These are phyloP conservation scores for Periconia digitata DNA, from an alignment of 2,329 filamentous ascomycete species.

Conservation along the genomic window DNA sequence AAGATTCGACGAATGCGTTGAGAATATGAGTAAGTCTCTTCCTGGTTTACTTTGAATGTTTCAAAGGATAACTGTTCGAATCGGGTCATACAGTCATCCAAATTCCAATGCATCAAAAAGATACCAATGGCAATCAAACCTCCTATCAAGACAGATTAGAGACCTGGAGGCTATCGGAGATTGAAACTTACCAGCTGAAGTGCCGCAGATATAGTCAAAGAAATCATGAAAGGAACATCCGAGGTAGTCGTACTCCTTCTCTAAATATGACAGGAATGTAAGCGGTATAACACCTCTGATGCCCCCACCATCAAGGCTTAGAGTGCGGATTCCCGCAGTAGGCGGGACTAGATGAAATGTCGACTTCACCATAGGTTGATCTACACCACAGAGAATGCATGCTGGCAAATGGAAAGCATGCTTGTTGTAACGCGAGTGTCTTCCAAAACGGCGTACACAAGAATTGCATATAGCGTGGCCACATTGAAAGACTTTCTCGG, in stretches of 20 bases:
- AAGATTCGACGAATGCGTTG: constrained; percentile 13
- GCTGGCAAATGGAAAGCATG: constrained; percentile 22
- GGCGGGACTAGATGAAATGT: constrained; percentile 29
- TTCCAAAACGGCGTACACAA: constrained; percentile 34
- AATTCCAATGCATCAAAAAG: constrained; percentile 26
- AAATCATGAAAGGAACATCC: constrained; percentile 17
- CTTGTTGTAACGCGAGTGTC: constrained; percentile 12
- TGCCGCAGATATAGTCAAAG: constrained; percentile 32
- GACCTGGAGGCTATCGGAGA: background rate
- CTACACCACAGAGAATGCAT: constrained; percentile 31
- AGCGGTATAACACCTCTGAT: constrained; percentile 27
- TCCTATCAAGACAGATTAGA: constrained; percentile 14
- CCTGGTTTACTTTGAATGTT: constrained; percentile 14
- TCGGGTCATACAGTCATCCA: constrained; percentile 14
- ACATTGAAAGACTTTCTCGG: constrained; percentile 35
- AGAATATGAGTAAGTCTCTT: constrained; percentile 8
- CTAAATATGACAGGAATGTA: constrained; percentile 16
- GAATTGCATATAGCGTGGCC: constrained; percentile 39
- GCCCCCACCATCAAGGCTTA: constrained; percentile 43
- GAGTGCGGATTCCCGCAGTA: constrained; percentile 34
- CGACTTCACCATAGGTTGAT: constrained; percentile 12
- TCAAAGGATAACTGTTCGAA: constrained; percentile 21
- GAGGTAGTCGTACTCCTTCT: constrained; percentile 13
- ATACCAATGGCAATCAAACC: constrained; percentile 26
- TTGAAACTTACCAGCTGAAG: constrained; percentile 24